Base-by-base conservation (phyloP, 148 eudicot species). In the Rhododendron kiyosumense region DNA sequence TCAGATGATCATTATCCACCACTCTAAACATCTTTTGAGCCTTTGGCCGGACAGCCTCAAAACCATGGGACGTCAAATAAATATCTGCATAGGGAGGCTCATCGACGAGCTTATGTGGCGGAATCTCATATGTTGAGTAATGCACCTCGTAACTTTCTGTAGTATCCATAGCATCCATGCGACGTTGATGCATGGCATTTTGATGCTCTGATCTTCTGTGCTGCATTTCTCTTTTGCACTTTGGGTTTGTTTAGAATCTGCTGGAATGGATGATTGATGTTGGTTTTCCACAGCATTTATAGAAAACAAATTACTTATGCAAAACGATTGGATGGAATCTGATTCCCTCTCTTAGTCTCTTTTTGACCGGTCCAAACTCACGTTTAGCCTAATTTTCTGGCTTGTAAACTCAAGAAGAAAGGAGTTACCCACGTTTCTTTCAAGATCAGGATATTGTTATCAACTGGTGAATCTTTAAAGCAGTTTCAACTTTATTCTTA, bases 381-480 rank as follows among this genome's bases (percentile, higher is more conserved):
- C 36, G 67, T 52, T 51, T 18, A 1, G 34, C 24, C 41, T 52
- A 28, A 51, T 52, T 52, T 26, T 51, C 15, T 52, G 83, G 45
- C 14, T 36, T n/a, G 15, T 36, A 51, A 80, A 20, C 43, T 52
- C 63, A 13, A 51, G 8, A 17, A 15, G 41, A 51, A 5, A 5
- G n/a, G 41, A 52, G 67, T 30, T 52, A 52, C 24, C 59, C 46
- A 30, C 9, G 83, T 34, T 81, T 81, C 67, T 32, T 49, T 28
- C 63, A 2, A 49, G 32, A 18, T 48, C 18, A 14, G 43, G 49
- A 14, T 52, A 30, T n/a, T 20, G n/a, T 79, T 10, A 46, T 79
- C 30, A 28, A 41, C 24, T 52, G 41, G 41, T 51, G 83, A 81
- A 51, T 81, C 63, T 80, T 80, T 30, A 51, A 80, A 80, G 83